Evolutionary conservation across 768 basidiomycete species (phyloP).

Genomic region (Exsudoporus frostii): DNA sequence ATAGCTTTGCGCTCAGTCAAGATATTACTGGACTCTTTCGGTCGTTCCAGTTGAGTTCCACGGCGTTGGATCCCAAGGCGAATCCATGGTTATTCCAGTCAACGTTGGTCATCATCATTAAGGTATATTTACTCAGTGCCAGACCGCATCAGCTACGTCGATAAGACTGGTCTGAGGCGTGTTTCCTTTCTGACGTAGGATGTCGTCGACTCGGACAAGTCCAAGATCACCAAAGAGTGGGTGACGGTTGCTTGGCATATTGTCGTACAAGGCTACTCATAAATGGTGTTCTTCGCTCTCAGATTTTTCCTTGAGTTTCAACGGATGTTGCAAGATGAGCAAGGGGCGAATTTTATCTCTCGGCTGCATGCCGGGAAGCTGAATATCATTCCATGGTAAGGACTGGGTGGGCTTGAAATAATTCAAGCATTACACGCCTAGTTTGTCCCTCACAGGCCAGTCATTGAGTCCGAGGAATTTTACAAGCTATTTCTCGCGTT

Average conservation of each 20-base stretch:
- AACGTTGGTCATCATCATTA: constrained; percentile 59
- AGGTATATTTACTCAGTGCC: constrained; percentile 31
- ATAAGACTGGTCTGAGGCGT: neutral
- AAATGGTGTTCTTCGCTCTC: neutral
- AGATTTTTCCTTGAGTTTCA: constrained; percentile 59
- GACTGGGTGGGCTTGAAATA: too few species aligned
- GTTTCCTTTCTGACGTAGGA: constrained; percentile 39
- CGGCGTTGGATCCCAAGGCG: constrained; percentile 53
- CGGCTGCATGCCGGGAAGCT: constrained; percentile 54
- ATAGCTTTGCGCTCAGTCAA: constrained; percentile 60
- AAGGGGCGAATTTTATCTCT: constrained; percentile 60
- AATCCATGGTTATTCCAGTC: constrained; percentile 61
- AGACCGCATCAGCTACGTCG: fast-evolving
- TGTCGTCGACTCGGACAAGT: constrained; percentile 58
- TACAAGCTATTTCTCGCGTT: constrained; percentile 51
- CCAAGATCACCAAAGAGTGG: constrained; percentile 57
- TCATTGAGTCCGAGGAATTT: constrained; percentile 61
- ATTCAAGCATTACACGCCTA: neutral
- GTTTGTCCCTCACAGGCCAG: constrained; percentile 34
- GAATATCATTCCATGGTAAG: constrained; percentile 56
- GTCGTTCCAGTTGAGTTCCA: constrained; percentile 58
- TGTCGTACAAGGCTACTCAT: neutral
- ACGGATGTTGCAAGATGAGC: constrained; percentile 60
- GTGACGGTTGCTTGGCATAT: constrained; percentile 3
- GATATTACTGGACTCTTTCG: constrained; percentile 61